Evolutionary conservation across 1,284 basidiomycete genomes (phyloP).

Genomic region (Sporisorium exsertum): DNA sequence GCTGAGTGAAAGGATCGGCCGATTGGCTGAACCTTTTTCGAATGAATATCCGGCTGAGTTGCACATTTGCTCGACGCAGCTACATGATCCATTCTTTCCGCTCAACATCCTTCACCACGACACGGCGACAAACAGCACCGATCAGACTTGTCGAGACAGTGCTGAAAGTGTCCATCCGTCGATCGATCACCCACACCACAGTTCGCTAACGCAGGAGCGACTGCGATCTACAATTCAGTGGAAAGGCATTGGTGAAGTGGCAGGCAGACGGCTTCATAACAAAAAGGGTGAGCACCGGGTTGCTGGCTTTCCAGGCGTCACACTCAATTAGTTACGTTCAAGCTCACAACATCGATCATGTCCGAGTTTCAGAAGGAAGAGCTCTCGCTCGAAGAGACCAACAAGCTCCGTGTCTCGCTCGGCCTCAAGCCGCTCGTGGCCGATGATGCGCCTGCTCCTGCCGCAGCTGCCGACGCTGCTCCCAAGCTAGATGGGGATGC

Average conservation of each 20-base stretch:
- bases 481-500: slow-evolving; percentile 69
- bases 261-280: not conserved
- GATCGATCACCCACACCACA: too few species aligned
- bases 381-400: slow-evolving; percentile 95
- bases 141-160: too few species aligned
- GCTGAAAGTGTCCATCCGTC: not conserved
- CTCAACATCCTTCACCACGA: not conserved
- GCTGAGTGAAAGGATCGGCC: not conserved
- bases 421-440: slow-evolving; percentile 91
- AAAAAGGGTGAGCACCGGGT: slow-evolving; percentile 39
- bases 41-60: not conserved
- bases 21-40: not conserved
- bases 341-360: slow-evolving; percentile 58
- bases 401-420: slow-evolving; percentile 92
- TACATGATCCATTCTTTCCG: not conserved
- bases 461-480: slow-evolving; percentile 42
- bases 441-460: slow-evolving; percentile 69
- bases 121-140: too few species aligned
- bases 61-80: too few species aligned
- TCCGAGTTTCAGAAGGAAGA: slow-evolving; percentile 74
- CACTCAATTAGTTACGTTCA: slow-evolving; percentile 12
- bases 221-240: not conserved
- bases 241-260: not conserved
- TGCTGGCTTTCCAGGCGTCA: slow-evolving; percentile 10
- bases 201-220: not conserved